phyloP scores from a whole-genome alignment of 257 asterid species.

The Misopates orontium region DNA sequence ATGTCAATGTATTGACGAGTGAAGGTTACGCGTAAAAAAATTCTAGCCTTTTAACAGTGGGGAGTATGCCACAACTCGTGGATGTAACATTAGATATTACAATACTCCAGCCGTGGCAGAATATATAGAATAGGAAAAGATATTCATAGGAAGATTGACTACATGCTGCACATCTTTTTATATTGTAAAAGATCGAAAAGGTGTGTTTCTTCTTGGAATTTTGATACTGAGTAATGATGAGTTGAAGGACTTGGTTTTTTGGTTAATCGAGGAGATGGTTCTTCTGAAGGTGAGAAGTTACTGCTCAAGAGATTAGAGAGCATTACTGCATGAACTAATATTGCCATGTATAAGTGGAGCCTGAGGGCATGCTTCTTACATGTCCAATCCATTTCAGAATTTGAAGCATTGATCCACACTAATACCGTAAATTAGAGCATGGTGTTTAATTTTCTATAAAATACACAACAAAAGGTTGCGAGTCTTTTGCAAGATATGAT shows the following conservation, averaged over 20 bases:
- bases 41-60: not conserved
- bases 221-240: not conserved
- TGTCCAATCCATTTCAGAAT: not conserved
- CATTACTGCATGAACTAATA: constrained; percentile 1
- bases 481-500: constrained; percentile 6
- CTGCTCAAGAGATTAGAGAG: not conserved
- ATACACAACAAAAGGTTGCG: constrained; percentile 7
- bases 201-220: not conserved
- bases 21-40: not conserved
- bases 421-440: not conserved
- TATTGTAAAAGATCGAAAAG: not conserved
- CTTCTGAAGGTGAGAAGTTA: not conserved
- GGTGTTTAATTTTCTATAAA: constrained; percentile 10
- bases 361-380: not conserved
- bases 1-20: not conserved
- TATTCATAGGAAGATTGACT: constrained; percentile 1
- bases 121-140: not conserved
- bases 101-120: not conserved
- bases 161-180: not conserved
- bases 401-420: not conserved
- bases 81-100: not conserved
- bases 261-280: constrained; percentile 5
- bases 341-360: not conserved
- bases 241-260: constrained; percentile 1
- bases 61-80: constrained; percentile 1